A percentile compares a stretch with the other conserved stretches of the same genome.
These are phyloP conservation scores for Ophiostoma novo-ulmi DNA, from an alignment of 2,329 filamentous ascomycete species.

Conservation along the genomic window DNA sequence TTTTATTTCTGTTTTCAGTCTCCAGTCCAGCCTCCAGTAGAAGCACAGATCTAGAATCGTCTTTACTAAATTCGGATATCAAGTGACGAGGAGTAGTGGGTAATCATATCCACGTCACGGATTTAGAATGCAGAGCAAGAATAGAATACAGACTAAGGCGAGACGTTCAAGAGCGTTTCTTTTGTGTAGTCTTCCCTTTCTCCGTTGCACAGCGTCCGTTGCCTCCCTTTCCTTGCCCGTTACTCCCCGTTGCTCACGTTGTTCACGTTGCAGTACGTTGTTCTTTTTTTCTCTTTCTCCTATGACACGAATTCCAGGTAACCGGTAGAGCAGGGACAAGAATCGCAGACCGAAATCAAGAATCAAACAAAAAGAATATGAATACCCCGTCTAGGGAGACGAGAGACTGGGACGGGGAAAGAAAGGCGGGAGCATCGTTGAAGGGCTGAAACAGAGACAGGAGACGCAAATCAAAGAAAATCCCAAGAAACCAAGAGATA, in stretches of 20 bases:
- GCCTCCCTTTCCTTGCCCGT: not conserved
- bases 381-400: not conserved
- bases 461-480: not conserved
- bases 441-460: conserved; percentile 1
- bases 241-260: not conserved
- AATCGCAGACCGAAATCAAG: not conserved
- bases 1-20: too few species aligned
- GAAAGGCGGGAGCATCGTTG: too few species aligned
- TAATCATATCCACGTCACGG: too few species aligned
- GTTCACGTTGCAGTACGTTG: not conserved
- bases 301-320: not conserved
- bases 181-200: not conserved
- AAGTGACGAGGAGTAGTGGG: too few species aligned
- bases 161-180: not conserved
- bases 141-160: not conserved
- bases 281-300: not conserved
- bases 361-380: not conserved
- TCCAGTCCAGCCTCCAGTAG: too few species aligned
- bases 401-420: too few species aligned
- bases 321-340: not conserved
- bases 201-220: not conserved
- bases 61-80: too few species aligned
- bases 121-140: too few species aligned
- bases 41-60: too few species aligned
- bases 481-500: not conserved